Evolutionary conservation across 2,329 filamentous ascomycete species (phyloP).

Genomic region (Onygenales sp.): DNA sequence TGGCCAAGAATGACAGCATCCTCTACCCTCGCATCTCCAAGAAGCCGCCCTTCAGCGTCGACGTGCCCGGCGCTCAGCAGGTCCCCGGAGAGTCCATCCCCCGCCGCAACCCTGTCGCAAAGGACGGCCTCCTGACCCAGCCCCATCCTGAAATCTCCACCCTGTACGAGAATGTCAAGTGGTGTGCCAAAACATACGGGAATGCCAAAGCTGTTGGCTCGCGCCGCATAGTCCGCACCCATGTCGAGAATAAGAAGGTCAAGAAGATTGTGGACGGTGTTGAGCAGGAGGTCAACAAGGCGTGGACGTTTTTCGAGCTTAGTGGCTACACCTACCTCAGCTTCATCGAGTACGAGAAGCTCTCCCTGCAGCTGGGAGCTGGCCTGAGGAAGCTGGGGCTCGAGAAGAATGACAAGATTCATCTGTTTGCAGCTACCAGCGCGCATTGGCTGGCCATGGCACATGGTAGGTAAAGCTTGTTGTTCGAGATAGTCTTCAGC

Average conservation of each 20-base stretch:
- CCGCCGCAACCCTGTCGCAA: constrained; percentile 61
- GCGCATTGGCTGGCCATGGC: constrained; percentile 76
- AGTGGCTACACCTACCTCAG: constrained; percentile 66
- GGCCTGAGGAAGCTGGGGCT: constrained; percentile 69
- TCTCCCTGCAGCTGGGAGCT: constrained; percentile 58
- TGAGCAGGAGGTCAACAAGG: constrained; percentile 72
- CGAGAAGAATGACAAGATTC: constrained; percentile 56
- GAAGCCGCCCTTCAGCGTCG: constrained; percentile 65
- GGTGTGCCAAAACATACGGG: constrained; percentile 54
- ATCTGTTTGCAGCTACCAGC: constrained; percentile 78
- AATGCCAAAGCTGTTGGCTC: constrained; percentile 59
- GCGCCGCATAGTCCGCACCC: constrained; percentile 64
- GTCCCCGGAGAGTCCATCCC: constrained; percentile 77
- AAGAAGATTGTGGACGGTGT: constrained; percentile 80
- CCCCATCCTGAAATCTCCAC: constrained; percentile 64
- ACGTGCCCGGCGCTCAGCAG: constrained; percentile 57
- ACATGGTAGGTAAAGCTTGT: constrained; percentile 43
- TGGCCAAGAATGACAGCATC: constrained; percentile 20
- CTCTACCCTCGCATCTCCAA: constrained; percentile 47
- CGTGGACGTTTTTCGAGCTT: constrained; percentile 85
- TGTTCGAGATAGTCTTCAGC: not conserved
- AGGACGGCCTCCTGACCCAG: constrained; percentile 57
- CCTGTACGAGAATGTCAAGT: constrained; percentile 67
- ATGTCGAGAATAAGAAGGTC: constrained; percentile 79
- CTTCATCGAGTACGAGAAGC: constrained; percentile 68